These are phyloP conservation scores for Priceomyces melissophilus DNA, from an alignment of 805 yeast genomes.

Conservation along the genomic window DNA sequence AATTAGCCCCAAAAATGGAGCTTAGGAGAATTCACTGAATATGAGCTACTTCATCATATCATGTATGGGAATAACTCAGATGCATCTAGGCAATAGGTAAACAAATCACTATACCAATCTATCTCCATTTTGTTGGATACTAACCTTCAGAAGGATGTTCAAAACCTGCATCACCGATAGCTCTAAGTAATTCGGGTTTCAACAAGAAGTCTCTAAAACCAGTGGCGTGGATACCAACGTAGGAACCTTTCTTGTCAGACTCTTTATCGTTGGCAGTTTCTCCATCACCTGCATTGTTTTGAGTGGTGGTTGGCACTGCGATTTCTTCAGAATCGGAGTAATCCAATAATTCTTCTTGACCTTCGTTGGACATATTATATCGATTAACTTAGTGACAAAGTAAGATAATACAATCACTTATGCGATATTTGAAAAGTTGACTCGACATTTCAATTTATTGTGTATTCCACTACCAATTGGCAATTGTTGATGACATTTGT, in stretches of 20 bases:
- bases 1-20: no score
- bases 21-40: no score
- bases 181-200: conserved; percentile 95
- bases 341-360: conserved; percentile 98
- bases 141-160: conserved; percentile 99
- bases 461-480: no score
- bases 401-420: no score
- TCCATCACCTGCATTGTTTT: conserved; percentile 37
- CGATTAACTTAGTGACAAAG: no score
- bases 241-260: conserved; percentile 90
- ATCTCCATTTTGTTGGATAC: conserved; percentile 31
- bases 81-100: no score
- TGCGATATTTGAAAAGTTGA: no score
- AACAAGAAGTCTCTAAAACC: conserved; percentile 96
- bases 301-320: conserved; percentile 57
- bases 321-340: conserved; percentile 98
- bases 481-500: no score
- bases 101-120: conserved; percentile 1
- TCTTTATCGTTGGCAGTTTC: conserved; percentile 53
- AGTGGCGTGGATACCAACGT: conserved; percentile 96
- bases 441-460: no score
- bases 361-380: conserved; percentile 78
- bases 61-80: no score
- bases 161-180: conserved; percentile 98
- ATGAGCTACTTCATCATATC: no score